These are phyloP conservation scores for Ophiocordyceps camponoti-saundersi DNA, from an alignment of 2,329 filamentous ascomycete genomes.

Conservation along the genomic window DNA sequence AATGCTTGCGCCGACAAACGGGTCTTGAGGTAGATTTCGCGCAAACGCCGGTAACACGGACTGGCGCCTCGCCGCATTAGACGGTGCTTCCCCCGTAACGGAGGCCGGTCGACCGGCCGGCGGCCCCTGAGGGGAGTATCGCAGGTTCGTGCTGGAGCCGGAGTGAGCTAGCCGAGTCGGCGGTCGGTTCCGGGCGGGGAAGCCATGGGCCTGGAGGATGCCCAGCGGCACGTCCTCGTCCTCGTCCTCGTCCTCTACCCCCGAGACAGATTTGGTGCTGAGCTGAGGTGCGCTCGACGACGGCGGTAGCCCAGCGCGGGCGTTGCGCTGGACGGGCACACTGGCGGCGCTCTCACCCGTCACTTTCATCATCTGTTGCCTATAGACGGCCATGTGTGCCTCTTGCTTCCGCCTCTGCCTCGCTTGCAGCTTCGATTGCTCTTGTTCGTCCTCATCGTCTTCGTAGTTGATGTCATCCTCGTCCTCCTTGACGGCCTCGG, in stretches of 20 bases:
- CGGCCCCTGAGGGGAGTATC: conserved; percentile 30
- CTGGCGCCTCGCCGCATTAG: conserved; percentile 12
- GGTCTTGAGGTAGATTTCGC: conserved; percentile 64
- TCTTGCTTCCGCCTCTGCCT: conserved; percentile 76
- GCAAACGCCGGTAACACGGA: conserved; percentile 63
- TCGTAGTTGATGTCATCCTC: conserved; percentile 49
- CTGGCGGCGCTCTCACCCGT: conserved; percentile 48
- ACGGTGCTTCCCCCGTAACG: conserved; percentile 30
- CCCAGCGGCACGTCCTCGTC: conserved; percentile 80
- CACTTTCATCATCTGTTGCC: conserved; percentile 94
- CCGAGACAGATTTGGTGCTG: conserved; percentile 6
- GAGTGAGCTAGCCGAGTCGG: conserved; percentile 49
- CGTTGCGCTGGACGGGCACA: conserved; percentile 11
- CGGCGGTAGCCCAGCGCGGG: conserved; percentile 37
- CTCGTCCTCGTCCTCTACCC: conserved; percentile 63
- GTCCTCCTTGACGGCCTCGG: conserved; percentile 28
- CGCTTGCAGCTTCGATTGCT: conserved; percentile 55
- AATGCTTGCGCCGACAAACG: conserved; percentile 65
- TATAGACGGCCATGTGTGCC: conserved; percentile 75
- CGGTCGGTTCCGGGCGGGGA: conserved; percentile 61
- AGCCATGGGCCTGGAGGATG: conserved; percentile 77
- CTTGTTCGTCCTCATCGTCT: conserved; percentile 19
- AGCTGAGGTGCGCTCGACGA: conserved; percentile 49
- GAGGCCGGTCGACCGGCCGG: conserved; percentile 38
- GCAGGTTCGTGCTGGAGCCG: conserved; percentile 56